Base-by-base conservation (phyloP, 2,329 filamentous ascomycete species). In the Blumeria hordei region DNA sequence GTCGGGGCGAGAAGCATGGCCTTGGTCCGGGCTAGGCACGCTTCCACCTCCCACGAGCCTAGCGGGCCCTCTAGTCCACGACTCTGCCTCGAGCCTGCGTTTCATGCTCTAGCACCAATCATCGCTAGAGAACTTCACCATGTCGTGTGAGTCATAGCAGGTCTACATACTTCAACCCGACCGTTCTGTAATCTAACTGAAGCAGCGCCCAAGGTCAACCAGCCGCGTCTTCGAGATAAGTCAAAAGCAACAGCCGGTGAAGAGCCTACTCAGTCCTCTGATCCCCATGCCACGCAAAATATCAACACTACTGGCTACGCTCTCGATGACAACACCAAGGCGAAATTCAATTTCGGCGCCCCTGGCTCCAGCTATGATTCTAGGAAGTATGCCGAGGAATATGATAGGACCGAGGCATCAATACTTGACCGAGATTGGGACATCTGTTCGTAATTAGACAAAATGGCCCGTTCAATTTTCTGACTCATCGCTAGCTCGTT, bases 361-460 rank as follows among this genome's bases (percentile, higher is more conserved):
- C 73, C 73, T 7, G 72, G 74, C 2, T 71, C 70, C 49, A 67
- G 67, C 8, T 80, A 75, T 74, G 70, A 69, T 59, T 76, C 70
- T 58, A 75, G 74, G 64, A 77, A 76, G 61, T 72, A 74, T 5
- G 64, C 71, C 58, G 76, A 79, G 57, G 77, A 80, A 55, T 73
- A 69, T 59, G 66, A 71, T 45, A 58, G 73, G 32, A 72, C 71
- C 16, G 69, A 70, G 68, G 71, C 72, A 33, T 62, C 61, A 58
- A 60, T 80, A 50, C 62, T 75, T 52, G 74, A 80, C 62, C 69
- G 69, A 60, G 70, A 74, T 45, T 75, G 74, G 60, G 72, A 65
- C 61, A 61, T 72, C 58, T 61, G 71, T 54, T 36, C 14, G 53
- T 54, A 1, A 34, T 43, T 14, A n/a, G 6, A 36, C n/a, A 18